Base-by-base conservation (phyloP, 495 filamentous ascomycete genomes). In the Tetracladium marchalianum region DNA sequence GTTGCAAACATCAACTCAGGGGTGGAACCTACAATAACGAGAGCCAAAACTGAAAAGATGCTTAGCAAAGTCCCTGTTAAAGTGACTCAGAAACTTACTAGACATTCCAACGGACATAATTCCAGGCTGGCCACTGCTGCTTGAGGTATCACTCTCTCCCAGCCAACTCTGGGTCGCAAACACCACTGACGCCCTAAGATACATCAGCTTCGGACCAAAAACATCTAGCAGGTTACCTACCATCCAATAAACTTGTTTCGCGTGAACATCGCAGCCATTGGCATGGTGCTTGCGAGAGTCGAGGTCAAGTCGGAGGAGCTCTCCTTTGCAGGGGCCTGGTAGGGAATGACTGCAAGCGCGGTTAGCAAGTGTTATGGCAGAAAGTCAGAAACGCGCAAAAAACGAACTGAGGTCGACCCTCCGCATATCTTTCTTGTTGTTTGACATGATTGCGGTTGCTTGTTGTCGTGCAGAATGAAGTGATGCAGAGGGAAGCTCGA, bases 241-340 rank as follows among this genome's bases (percentile, higher is more conserved):
- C 87, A 94, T 62, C 87, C 87, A 54, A 94, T 75, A 71, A 77
- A 93, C 74, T 84, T 81, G 65, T 92, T 94, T 39, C 87, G 73
- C 50, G 84, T 90, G 63, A 95, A 93, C 72, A 95, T 90, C 44
- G 89, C 89, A 45, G 86, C 87, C 89, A 95, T 95, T 32, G 89
- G 89, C 58, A 95, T 64, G 7, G 87, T 94, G 58, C 79, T 90
- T 11, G 82, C 76, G 62, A 92, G 73, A 17, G 85, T 84, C 54
- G 84, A 81, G 66, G 57, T 63, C 46, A 73, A 58, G 37, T 78
- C 74, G 17, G 39, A 38, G 56, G 55, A 51, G 51, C 27, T 52
- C 12, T 75, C 73, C 43, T 73, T 76, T 7, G 61, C 36, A 19
- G 72, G 71, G 31, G 69, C 65, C 57, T 71, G 66, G 51, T 70